A percentile compares a stretch with the other conserved stretches of the same genome.
These are phyloP conservation scores for Hanseniaspora taiwanica DNA, from an alignment of 805 yeast species.

Conservation along the genomic window DNA sequence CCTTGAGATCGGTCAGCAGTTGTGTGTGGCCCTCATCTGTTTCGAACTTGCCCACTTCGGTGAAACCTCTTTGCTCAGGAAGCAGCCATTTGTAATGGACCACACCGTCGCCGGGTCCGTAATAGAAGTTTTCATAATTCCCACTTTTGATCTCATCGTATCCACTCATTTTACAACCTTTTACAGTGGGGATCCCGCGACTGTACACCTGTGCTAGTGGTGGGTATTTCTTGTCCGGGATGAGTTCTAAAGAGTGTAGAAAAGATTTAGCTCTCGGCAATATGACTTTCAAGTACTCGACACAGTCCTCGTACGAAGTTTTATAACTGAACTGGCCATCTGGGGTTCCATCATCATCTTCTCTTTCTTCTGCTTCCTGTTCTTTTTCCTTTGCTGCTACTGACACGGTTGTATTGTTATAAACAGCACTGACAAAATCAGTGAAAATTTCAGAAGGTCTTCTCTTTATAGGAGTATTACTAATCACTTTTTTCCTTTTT, in stretches of 20 bases:
- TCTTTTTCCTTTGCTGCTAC: too few relatives aligned
- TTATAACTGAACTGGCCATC: conserved; percentile 11
- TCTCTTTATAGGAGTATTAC: conserved; percentile 1
- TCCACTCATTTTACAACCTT: conserved; percentile 60
- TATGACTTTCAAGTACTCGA: conserved; percentile 49
- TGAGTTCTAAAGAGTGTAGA: conserved; percentile 40
- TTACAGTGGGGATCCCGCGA: conserved; percentile 68
- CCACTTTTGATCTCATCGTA: conserved; percentile 55
- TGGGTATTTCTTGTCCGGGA: conserved; percentile 48
- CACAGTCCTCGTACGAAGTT: conserved; percentile 38
- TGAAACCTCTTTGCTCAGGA: conserved; percentile 67
- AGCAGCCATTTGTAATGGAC: conserved; percentile 70
- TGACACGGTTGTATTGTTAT: too few relatives aligned
- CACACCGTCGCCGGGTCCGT: conserved; percentile 92
- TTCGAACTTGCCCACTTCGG: conserved; percentile 53
- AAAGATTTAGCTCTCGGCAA: conserved; percentile 47
- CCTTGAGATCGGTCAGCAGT: conserved; percentile 58
- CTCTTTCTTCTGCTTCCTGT: conserved; percentile 4
- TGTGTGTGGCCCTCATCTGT: conserved; percentile 67
- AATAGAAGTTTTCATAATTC: conserved; percentile 59
- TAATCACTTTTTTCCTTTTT: conserved; percentile 1
- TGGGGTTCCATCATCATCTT: conserved; percentile 6
- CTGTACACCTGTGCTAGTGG: conserved; percentile 79
- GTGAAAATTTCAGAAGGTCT: conserved; percentile 2
- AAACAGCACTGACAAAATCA: conserved; percentile 2